Conservation (phyloP, 2,329 filamentous ascomycete species). For the Aspergillus neotritici region DNA sequence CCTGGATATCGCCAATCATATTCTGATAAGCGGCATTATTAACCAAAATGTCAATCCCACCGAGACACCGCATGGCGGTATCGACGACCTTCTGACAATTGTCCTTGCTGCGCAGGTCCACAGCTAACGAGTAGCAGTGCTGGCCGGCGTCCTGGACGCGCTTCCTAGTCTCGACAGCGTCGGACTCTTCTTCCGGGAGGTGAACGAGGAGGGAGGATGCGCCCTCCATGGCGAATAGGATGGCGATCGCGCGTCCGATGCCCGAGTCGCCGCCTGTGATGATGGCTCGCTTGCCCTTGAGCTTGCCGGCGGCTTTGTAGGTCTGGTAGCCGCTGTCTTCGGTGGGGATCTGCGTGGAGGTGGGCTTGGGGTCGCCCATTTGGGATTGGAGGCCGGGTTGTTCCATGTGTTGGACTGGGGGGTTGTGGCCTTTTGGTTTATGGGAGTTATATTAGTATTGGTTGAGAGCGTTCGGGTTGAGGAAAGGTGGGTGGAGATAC, state of each 20-base stretch:
- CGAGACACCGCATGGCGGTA: slow-evolving; percentile 59
- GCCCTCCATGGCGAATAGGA: slow-evolving; percentile 76
- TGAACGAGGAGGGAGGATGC: slow-evolving; percentile 69
- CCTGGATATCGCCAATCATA: slow-evolving; percentile 65
- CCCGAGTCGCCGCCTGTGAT: slow-evolving; percentile 79
- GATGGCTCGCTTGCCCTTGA: slow-evolving; percentile 66
- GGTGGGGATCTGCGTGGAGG: slow-evolving; percentile 61
- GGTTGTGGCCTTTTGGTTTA: slow-evolving; percentile 45
- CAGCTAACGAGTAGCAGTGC: slow-evolving; percentile 59
- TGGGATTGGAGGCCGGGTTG: slow-evolving; percentile 51
- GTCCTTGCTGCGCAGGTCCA: slow-evolving; percentile 59
- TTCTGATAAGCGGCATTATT: slow-evolving; percentile 72
- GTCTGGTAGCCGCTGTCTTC: slow-evolving; percentile 61
- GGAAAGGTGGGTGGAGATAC: slow-evolving; percentile 11
- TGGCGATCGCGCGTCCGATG: slow-evolving; percentile 68
- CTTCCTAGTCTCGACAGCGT: slow-evolving; percentile 68
- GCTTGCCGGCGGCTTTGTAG: slow-evolving; percentile 71
- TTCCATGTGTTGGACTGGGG: slow-evolving; percentile 49
- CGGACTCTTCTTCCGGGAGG: slow-evolving; percentile 67
- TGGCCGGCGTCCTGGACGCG: slow-evolving; percentile 61
- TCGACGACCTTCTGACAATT: slow-evolving; percentile 68
- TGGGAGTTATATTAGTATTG: neutral
- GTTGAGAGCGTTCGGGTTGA: neutral
- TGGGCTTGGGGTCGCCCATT: slow-evolving; percentile 54
- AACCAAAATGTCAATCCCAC: slow-evolving; percentile 61